A percentile compares a stretch with the other conserved stretches of the same genome.
Conservation (phyloP, 345 rosid species). For the Raphanus sativus region DNA sequence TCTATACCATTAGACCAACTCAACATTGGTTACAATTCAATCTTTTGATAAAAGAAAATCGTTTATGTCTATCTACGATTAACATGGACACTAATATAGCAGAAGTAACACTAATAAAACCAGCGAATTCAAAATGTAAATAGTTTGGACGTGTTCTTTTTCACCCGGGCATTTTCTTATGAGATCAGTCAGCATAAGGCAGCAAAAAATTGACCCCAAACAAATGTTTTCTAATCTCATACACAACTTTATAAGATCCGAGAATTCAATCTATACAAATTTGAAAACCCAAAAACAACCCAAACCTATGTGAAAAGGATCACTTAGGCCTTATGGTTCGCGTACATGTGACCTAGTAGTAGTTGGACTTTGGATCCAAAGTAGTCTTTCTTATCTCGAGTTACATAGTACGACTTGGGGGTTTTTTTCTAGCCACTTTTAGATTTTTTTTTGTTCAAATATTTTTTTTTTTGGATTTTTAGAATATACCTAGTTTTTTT, state of each 20-base stretch:
- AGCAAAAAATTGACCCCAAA: neutral
- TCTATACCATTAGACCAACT: too few relatives aligned
- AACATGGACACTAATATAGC: neutral
- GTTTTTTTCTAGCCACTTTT: too few relatives aligned
- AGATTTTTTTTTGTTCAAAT: too few relatives aligned
- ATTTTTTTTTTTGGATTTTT: neutral
- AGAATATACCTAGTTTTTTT: too few relatives aligned
- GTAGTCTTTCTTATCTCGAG: too few relatives aligned
- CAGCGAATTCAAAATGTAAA: neutral
- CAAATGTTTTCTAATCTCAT: neutral
- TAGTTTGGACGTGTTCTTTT: neutral
- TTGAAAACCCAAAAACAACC: neutral
- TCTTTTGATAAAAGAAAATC: too few relatives aligned
- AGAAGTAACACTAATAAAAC: neutral
- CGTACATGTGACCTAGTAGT: neutral
- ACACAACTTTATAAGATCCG: neutral
- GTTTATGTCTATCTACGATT: too few relatives aligned
- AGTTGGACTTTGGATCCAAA: neutral
- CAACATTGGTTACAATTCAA: too few relatives aligned
- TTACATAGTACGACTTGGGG: too few relatives aligned
- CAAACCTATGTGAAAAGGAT: neutral
- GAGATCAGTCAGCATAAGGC: neutral
- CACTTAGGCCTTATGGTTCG: neutral
- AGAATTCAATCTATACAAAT: neutral
- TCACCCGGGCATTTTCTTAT: neutral